Percentiles rank a stretch among this genome's conserved stretches.
Evolutionary conservation across 1,139 yeast genomes (phyloP).

Genomic region (Pneumocystis oryctolagi): DNA sequence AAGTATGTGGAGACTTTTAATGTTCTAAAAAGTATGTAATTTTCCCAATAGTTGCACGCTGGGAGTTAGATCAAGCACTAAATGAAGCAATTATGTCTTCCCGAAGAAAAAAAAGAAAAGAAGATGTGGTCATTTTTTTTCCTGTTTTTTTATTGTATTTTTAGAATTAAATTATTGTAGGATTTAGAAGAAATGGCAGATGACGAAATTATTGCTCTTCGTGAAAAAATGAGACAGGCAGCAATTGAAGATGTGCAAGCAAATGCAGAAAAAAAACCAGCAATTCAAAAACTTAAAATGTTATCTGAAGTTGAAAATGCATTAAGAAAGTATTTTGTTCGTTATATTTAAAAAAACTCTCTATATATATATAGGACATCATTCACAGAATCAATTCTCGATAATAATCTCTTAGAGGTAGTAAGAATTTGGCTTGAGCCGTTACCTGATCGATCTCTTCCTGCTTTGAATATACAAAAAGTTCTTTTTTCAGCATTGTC

Average conservation of each 20-base stretch:
- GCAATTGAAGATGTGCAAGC: conserved; percentile 84
- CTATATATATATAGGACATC: conserved; percentile 11
- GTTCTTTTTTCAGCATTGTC: conserved; percentile 62
- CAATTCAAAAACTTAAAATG: conserved; percentile 70
- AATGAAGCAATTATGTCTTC: conserved; percentile 55
- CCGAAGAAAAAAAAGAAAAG: conserved; percentile 39
- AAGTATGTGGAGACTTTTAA: conserved; percentile 4
- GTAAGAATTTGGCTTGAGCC: conserved; percentile 97
- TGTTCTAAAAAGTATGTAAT: conserved; percentile 9
- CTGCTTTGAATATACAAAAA: conserved; percentile 90
- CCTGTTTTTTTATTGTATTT: not conserved
- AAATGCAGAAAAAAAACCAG: conserved; percentile 50
- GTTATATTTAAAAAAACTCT: not conserved
- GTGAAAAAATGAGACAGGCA: conserved; percentile 85
- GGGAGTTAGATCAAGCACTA: conserved; percentile 67
- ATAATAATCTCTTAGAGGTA: conserved; percentile 83
- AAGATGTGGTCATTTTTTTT: conserved; percentile 44
- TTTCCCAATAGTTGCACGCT: conserved; percentile 36
- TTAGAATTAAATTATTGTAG: not conserved
- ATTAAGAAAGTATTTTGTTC: conserved; percentile 61
- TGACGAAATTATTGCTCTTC: conserved; percentile 65
- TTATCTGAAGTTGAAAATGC: conserved; percentile 66
- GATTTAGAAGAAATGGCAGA: conserved; percentile 92
- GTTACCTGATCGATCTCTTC: conserved; percentile 91
- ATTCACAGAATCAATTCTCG: conserved; percentile 72